These are phyloP conservation scores for Eucalyptus polyanthemos DNA, from an alignment of 345 rosid genomes.

Conservation along the genomic window DNA sequence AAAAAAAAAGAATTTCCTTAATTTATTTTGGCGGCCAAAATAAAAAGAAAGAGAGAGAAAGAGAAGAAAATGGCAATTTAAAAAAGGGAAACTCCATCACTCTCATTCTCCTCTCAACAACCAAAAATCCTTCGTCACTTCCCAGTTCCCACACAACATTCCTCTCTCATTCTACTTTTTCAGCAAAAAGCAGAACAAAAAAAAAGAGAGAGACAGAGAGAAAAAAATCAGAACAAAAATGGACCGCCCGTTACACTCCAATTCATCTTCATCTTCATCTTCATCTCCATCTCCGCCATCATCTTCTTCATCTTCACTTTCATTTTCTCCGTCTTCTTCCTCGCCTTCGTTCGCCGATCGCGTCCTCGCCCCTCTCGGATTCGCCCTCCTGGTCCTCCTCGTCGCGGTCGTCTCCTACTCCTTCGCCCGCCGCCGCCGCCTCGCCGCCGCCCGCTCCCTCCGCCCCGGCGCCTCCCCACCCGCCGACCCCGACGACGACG, in stretches of 20 bases:
- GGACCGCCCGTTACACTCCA: not conserved
- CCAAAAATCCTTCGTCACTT: not conserved
- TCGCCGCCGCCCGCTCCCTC: not conserved
- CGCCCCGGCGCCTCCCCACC: not conserved
- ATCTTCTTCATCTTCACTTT: not conserved
- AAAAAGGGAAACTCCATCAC: not conserved
- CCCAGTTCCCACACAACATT: not conserved
- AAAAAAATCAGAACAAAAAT: not conserved
- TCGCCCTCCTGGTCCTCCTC: not conserved
- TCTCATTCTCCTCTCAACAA: not conserved
- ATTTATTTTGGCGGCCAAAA: not conserved
- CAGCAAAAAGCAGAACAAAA: not conserved
- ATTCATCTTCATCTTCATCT: not conserved
- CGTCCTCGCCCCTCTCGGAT: not conserved
- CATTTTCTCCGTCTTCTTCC: not conserved
- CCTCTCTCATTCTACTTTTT: not conserved
- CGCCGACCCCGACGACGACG: not conserved
- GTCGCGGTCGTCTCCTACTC: not conserved
- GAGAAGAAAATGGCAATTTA: not conserved
- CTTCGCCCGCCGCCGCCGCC: not conserved
- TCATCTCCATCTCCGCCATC: not conserved
- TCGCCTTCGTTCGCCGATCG: not conserved
- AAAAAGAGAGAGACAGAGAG: too few species aligned
- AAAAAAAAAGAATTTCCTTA: not conserved
- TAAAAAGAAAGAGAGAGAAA: not conserved